Percentiles rank a stretch among this genome's conserved stretches.
These are phyloP conservation scores for Exophiala sideris DNA, from an alignment of 2,329 filamentous ascomycete species.

Conservation along the genomic window DNA sequence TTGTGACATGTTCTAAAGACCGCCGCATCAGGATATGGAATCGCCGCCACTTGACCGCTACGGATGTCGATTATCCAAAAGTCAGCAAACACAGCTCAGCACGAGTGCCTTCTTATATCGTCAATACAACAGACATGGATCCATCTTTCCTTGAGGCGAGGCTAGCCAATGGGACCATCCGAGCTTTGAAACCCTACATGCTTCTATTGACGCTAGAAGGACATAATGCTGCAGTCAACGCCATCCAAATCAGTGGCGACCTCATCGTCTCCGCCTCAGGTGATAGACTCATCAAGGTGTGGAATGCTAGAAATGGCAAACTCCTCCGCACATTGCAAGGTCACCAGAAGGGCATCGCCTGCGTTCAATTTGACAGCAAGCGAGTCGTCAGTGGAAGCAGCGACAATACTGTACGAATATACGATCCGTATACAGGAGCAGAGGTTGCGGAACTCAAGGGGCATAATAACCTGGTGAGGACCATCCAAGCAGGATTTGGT, in stretches of 20 bases:
- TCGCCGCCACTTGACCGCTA: constrained; percentile 59
- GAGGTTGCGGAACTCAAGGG: constrained; percentile 85
- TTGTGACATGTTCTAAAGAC: constrained; percentile 97
- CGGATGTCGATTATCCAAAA: constrained; percentile 44
- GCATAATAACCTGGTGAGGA: constrained; percentile 82
- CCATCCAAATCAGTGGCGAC: constrained; percentile 80
- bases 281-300: constrained; percentile 89
- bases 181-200: constrained; percentile 61
- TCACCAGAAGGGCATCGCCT: constrained; percentile 93
- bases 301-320: constrained; percentile 78
- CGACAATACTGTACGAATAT: constrained; percentile 93
- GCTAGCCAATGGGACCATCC: constrained; percentile 41
- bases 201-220: constrained; percentile 77
- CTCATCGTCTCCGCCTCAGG: constrained; percentile 94
- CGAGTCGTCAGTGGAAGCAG: constrained; percentile 94
- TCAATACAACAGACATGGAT: constrained; percentile 47
- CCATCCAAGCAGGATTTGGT: constrained; percentile 90
- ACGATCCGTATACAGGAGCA: constrained; percentile 78
- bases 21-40: constrained; percentile 97
- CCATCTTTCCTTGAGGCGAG: constrained; percentile 42
- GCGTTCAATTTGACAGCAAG: constrained; percentile 91
- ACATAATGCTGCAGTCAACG: constrained; percentile 89
- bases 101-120: constrained; percentile 51
- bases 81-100: constrained; percentile 32
- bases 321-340: constrained; percentile 77